Evolutionary conservation across 2,329 filamentous ascomycete genomes (phyloP), one percentile per base, ranked within the genome.

Genomic region (Fusarium annulatum): DNA sequence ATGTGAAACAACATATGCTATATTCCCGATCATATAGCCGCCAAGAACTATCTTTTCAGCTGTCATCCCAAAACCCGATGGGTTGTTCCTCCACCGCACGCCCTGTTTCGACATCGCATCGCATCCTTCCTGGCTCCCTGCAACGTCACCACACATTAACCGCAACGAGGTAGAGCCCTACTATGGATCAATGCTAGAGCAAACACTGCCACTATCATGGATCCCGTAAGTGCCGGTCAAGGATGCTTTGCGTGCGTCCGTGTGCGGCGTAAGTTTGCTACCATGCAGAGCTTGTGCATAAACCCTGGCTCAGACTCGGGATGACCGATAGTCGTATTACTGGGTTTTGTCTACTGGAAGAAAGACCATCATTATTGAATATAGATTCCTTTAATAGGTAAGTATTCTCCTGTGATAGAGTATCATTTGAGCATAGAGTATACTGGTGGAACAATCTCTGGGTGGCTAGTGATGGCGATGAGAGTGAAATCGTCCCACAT

Each of bases 101-200:
- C 63, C 52, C 68, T 66, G 30, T 52, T 41, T 57, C 28, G 18
- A 36, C 26, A 42, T 61, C 41, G 19, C 30, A 42, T 61, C 41
- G n/a, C 41, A 16, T 71, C 34, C 21, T 36, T 38, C 21, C 42
- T 42, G 26, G 33, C 36, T 43, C 38, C 49, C 16, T 61, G 38
- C 26, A 66, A 70, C 34, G 28, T 36, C 61, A 58, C 56, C 56
- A 56, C n/a, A 34, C 53, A 39, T 52, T 72, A 55, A 59, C 69
- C 34, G 38, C 39, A 73, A 67, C 28, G 33, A 65, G 69, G 38
- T 56, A 45, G 33, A 67, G 21, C 43, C 43, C 42, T 52, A 28
- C 26, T 36, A 38, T 33, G 26, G 64, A 51, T 49, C 48, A 18
- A 56, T 26, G 33, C 28, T 60, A 39, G 26, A 38, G 28, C 23